Conservation (phyloP, 2,329 filamentous ascomycete species). For the Fusarium brachygibbosum region DNA sequence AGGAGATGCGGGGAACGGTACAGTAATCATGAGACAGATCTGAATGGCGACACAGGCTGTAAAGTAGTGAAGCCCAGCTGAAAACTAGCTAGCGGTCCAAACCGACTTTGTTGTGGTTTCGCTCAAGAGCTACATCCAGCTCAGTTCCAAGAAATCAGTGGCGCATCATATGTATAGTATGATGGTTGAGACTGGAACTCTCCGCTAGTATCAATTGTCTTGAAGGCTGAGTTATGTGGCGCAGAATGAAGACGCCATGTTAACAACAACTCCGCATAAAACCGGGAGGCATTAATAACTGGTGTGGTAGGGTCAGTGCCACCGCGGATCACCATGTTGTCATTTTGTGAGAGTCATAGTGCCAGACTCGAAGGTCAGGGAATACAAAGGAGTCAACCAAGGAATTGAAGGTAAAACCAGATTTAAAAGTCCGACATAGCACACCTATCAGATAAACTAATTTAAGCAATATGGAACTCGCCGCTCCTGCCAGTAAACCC, state of each 20-base stretch:
- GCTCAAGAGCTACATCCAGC: background rate
- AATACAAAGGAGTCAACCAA: background rate
- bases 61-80: constrained; percentile 6
- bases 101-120: no score
- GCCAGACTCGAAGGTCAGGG: fast-evolving
- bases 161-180: background rate
- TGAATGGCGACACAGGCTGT: background rate
- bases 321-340: fast-evolving
- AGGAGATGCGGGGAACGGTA: background rate
- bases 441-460: background rate
- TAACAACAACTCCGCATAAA: background rate
- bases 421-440: no score
- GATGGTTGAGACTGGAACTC: background rate
- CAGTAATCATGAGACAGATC: constrained; percentile 1
- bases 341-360: fast-evolving
- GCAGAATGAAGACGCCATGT: background rate
- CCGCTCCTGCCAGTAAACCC: background rate
- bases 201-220: no score
- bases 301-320: no score
- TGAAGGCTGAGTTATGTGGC: background rate
- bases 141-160: background rate
- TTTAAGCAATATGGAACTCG: constrained; percentile 1
- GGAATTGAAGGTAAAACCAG: no score
- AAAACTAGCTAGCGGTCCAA: background rate
- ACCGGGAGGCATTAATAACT: background rate